These are phyloP conservation scores for Colletotrichum karsti DNA, from an alignment of 2,329 filamentous ascomycete genomes.

Conservation along the genomic window DNA sequence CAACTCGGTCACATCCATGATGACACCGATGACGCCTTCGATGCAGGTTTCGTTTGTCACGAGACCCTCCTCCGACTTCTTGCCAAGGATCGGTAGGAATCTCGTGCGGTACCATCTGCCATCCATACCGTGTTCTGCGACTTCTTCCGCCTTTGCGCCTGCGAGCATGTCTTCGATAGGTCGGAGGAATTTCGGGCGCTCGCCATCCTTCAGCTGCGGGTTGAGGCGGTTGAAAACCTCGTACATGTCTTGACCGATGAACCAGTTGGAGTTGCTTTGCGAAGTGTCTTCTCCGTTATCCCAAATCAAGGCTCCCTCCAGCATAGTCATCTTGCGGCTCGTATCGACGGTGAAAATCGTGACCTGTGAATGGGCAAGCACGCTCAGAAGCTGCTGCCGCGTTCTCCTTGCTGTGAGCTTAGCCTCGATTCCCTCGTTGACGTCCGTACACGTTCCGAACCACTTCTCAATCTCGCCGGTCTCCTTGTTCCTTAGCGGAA, in stretches of 20 bases:
- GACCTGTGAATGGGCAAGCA: conserved; percentile 78
- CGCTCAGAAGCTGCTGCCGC: conserved; percentile 75
- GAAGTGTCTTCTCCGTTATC: conserved; percentile 42
- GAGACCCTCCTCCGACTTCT: conserved; percentile 61
- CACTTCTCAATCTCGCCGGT: conserved; percentile 78
- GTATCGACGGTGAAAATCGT: conserved; percentile 79
- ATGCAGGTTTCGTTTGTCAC: conserved; percentile 57
- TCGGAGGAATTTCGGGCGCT: conserved; percentile 58
- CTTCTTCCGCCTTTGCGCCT: conserved; percentile 67
- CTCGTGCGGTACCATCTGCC: conserved; percentile 76
- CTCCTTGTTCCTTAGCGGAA: conserved; percentile 72
- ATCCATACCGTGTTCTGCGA: conserved; percentile 68
- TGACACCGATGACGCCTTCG: conserved; percentile 80
- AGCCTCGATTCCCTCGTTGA: conserved; percentile 77
- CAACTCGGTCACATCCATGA: conserved; percentile 81
- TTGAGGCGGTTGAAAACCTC: conserved; percentile 67
- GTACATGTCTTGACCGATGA: conserved; percentile 70
- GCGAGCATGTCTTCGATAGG: conserved; percentile 72
- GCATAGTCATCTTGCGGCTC: conserved; percentile 68
- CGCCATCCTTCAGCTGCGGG: conserved; percentile 49
- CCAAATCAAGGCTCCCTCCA: conserved; percentile 74
- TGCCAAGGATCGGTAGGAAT: conserved; percentile 71
- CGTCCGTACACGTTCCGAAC: conserved; percentile 85
- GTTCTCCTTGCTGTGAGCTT: conserved; percentile 72
- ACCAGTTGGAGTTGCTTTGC: conserved; percentile 53